Evolutionary conservation across 2,329 filamentous ascomycete genomes (phyloP), one percentile per base, ranked within the genome.

Genomic region (Talaromyces piceae): DNA sequence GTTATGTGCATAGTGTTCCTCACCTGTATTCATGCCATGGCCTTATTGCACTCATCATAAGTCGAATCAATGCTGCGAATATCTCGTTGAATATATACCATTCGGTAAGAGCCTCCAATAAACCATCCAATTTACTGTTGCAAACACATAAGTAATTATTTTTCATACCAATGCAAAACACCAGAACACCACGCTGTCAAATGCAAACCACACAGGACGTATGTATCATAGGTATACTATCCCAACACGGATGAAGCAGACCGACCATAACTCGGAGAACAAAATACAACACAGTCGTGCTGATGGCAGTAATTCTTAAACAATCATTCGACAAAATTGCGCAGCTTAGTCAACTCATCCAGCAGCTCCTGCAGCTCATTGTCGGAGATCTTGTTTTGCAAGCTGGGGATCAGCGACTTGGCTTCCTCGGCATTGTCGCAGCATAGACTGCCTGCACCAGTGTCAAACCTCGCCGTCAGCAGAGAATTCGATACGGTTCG

Each of bases 341-440:
- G 74, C 65, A 95, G 75, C 76, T 94, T 94, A 60, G 84, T 87
- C 71, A 97, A 86, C 74, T 98, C 90, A 64, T 95, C 85, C 52
- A 98, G 78, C 52, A 97, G 75, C 56, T 90, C 85, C 69, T 95
- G 86, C 57, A 98, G 73, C 59, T 95, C 88, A 30, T 89, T 87
- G 66, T 97, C 91, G 55, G 80, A 80, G 63, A 97, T 94, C 74
- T 98, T 98, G 69, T 90, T 84, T 60, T 84, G 79, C 47, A 98
- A 69, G 59, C 80, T 95, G 1, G 93, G 94, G 56, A 98, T 95
- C 53, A 98, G 78, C 7, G 89, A 95, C 74, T 95, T 96, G 54
- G 93, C 93, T 73, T 98, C 94, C 66, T 98, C 93, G 53, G 89
- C 86, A 41, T 84, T 86, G 62, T 95, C 91, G 67, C 91, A 95